Conservation (phyloP, 805 yeast genomes). For the Komagataella pseudopastoris region DNA sequence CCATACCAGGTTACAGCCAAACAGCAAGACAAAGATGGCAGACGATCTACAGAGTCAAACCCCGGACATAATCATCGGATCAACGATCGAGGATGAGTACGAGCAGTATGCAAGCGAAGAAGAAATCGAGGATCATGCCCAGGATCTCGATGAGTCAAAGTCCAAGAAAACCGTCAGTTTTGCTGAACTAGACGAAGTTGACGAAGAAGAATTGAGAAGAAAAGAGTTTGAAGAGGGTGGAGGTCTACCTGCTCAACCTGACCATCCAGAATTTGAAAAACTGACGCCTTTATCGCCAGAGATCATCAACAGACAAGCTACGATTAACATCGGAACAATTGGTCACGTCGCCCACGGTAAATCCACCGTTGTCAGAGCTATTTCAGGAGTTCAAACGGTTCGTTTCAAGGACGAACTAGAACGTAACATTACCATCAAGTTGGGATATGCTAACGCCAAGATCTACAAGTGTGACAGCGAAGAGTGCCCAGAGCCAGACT, state of each 20-base stretch:
- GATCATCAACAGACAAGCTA: slow-evolving; percentile 97
- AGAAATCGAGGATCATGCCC: slow-evolving; percentile 19
- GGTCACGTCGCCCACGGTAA: slow-evolving; percentile 99
- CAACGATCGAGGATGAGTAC: slow-evolving; percentile 16
- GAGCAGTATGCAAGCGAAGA: slow-evolving; percentile 18
- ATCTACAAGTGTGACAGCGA: slow-evolving; percentile 86
- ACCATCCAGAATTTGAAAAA: slow-evolving; percentile 65
- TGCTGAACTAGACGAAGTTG: slow-evolving; percentile 49
- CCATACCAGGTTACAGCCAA: neutral
- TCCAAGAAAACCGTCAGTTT: slow-evolving; percentile 71
- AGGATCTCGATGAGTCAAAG: slow-evolving; percentile 25
- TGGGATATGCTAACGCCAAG: slow-evolving; percentile 98
- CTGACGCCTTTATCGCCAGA: slow-evolving; percentile 88
- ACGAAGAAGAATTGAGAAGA: slow-evolving; percentile 62
- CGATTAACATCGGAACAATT: slow-evolving; percentile 96
- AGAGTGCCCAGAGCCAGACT: slow-evolving; percentile 83
- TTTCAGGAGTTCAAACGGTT: slow-evolving; percentile 97
- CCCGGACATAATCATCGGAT: slow-evolving; percentile 70
- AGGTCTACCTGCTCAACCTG: slow-evolving; percentile 95
- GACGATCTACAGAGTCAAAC: slow-evolving; percentile 74
- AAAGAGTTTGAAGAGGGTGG: slow-evolving; percentile 96
- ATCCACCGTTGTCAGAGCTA: slow-evolving; percentile 96
- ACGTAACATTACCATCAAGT: slow-evolving; percentile 95
- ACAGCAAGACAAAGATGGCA: slow-evolving; percentile 32
- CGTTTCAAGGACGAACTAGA: slow-evolving; percentile 98